A percentile compares a stretch with the other conserved stretches of the same genome.
Evolutionary conservation across 352 stramenopile species (phyloP).

Genomic region (Globisporangium okanoganense): DNA sequence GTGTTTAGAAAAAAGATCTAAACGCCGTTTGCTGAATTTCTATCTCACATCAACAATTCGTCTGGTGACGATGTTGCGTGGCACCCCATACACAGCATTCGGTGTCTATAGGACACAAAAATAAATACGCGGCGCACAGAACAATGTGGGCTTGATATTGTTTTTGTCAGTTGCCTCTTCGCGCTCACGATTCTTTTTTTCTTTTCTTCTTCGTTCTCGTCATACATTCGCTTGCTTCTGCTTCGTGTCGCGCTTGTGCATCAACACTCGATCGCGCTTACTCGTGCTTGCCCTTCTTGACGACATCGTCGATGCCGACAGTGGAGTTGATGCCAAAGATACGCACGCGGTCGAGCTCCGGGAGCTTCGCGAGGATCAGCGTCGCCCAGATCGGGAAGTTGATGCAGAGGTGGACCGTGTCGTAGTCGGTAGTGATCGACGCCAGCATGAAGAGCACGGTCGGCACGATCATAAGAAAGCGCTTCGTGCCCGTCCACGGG

Average conservation of each 20-base stretch:
- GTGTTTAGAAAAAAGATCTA: conserved; percentile 4
- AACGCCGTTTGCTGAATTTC: background rate
- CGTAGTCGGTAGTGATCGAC: conserved; percentile 88
- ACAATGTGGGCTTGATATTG: conserved; percentile 2
- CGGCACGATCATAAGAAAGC: conserved; percentile 93
- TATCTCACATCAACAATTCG: background rate
- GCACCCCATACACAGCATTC: no score
- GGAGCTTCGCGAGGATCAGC: conserved; percentile 91
- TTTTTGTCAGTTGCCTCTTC: background rate
- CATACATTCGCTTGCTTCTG: conserved; percentile 2
- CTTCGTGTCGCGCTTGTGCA: conserved; percentile 6
- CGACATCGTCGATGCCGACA: conserved; percentile 91
- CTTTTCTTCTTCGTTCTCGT: background rate
- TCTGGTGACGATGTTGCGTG: background rate
- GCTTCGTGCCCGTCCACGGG: conserved; percentile 91
- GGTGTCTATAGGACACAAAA: background rate
- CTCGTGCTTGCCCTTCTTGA: conserved; percentile 45
- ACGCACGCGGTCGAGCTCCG: conserved; percentile 92
- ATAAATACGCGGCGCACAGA: background rate
- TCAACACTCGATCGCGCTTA: conserved; percentile 14
- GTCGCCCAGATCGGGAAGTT: conserved; percentile 92
- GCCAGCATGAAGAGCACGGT: conserved; percentile 87
- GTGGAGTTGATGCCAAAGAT: conserved; percentile 97
- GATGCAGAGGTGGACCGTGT: conserved; percentile 76
- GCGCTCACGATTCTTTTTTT: background rate